Conservation (phyloP, 805 yeast genomes). For the Monosporozyma aerobia region DNA sequence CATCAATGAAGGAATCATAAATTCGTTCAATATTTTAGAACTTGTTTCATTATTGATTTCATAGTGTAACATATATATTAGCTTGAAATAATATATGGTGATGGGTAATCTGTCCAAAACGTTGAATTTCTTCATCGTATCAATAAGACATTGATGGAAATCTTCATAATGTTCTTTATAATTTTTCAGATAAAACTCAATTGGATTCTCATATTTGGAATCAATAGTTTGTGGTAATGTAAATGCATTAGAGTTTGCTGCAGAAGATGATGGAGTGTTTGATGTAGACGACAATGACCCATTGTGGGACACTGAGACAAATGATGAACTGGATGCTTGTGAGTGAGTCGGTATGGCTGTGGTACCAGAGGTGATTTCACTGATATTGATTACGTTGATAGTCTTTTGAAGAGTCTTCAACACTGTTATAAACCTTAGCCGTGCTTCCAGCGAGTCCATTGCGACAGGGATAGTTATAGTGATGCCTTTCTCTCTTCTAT, state of each 20-base stretch:
- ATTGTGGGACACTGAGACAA: conserved; percentile 46
- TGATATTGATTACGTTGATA: conserved; percentile 4
- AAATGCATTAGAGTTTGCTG: neutral
- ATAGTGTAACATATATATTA: neutral
- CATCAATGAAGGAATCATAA: conserved; percentile 3
- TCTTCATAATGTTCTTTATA: conserved; percentile 27
- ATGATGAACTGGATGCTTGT: conserved; percentile 33
- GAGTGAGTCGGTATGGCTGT: conserved; percentile 47
- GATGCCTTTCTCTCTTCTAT: too few relatives aligned
- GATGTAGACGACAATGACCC: conserved; percentile 28
- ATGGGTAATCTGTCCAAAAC: conserved; percentile 24
- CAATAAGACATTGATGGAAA: conserved; percentile 28
- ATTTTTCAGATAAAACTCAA: conserved; percentile 23
- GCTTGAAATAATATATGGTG: conserved; percentile 12
- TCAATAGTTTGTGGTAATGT: conserved; percentile 43
- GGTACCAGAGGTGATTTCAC: neutral
- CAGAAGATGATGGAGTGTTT: conserved; percentile 9
- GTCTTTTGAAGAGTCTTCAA: conserved; percentile 56
- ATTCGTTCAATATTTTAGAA: neutral
- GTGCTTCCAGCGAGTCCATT: conserved; percentile 84
- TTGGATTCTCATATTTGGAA: conserved; percentile 35
- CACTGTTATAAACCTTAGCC: conserved; percentile 62
- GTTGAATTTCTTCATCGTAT: conserved; percentile 23
- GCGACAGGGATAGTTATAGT: too few relatives aligned
- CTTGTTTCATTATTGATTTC: neutral